Conservation (phyloP, 306 rosid species). For the Phaseolus lunatus region DNA sequence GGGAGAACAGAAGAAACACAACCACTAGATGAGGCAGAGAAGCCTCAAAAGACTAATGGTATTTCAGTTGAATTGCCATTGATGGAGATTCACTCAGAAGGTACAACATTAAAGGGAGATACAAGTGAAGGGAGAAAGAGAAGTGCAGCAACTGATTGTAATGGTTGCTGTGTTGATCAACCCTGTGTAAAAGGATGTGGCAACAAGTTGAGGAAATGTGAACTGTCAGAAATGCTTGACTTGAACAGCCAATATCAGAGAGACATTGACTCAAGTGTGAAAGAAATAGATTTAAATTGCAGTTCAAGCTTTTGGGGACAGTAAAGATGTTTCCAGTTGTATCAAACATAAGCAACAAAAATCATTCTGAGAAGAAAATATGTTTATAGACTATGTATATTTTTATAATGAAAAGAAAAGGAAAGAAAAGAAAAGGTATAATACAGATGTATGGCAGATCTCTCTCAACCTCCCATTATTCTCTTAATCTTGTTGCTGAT, state of each 20-base stretch:
- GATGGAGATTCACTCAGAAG: slow-evolving; percentile 47
- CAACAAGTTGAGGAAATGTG: slow-evolving; percentile 48
- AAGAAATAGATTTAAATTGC: slow-evolving; percentile 64
- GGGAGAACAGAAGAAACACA: slow-evolving; percentile 57
- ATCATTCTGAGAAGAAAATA: slow-evolving; percentile 31
- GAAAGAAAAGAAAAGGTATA: slow-evolving; percentile 36
- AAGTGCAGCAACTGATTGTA: slow-evolving; percentile 51
- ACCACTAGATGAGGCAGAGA: slow-evolving; percentile 36
- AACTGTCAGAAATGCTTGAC: slow-evolving; percentile 53
- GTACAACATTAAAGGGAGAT: slow-evolving; percentile 41
- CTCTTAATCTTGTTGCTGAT: slow-evolving; percentile 3
- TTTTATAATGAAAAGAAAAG: slow-evolving; percentile 41
- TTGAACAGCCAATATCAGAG: slow-evolving; percentile 66
- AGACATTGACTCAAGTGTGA: slow-evolving; percentile 61
- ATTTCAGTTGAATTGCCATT: slow-evolving; percentile 59
- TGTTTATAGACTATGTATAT: slow-evolving; percentile 63
- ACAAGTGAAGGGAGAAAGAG: slow-evolving; percentile 61
- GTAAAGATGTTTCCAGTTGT: slow-evolving; percentile 38
- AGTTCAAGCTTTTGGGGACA: slow-evolving; percentile 38
- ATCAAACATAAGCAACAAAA: slow-evolving; percentile 34
- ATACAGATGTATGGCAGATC: slow-evolving; percentile 31
- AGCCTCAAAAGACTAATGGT: slow-evolving; percentile 38
- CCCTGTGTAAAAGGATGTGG: slow-evolving; percentile 51
- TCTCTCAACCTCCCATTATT: slow-evolving; percentile 10
- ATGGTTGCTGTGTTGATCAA: slow-evolving; percentile 54